phyloP scores from a whole-genome alignment of 2,329 filamentous ascomycete genomes.

The Periconia macrospinosa region DNA sequence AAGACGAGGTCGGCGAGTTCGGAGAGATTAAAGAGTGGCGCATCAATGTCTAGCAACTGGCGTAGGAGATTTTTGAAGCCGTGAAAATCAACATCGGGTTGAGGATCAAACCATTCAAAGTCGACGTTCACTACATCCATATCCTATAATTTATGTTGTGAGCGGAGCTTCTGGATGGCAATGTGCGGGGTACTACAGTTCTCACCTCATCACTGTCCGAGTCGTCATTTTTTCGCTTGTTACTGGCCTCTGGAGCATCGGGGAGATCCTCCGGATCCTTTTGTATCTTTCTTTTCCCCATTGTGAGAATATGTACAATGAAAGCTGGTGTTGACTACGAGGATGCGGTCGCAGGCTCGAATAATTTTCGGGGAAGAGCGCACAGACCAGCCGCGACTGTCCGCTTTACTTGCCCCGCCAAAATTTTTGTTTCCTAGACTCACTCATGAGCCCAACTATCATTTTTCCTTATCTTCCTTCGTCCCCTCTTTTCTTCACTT shows the following conservation, averaged over 20 bases:
- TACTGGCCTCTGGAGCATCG: constrained; percentile 34
- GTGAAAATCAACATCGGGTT: constrained; percentile 88
- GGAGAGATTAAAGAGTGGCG: constrained; percentile 83
- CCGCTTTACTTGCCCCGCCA: constrained; percentile 17
- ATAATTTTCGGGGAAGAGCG: constrained; percentile 18
- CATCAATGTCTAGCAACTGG: constrained; percentile 89
- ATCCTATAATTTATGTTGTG: constrained; percentile 58
- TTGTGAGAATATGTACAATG: constrained; percentile 20
- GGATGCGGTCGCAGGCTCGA: not conserved
- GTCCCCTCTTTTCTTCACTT: constrained; percentile 5
- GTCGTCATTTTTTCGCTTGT: constrained; percentile 34
- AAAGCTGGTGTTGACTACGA: not conserved
- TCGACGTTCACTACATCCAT: constrained; percentile 92
- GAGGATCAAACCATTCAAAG: constrained; percentile 98
- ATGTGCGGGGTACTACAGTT: constrained; percentile 13
- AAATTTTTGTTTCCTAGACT: constrained; percentile 23
- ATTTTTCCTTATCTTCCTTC: constrained; percentile 6
- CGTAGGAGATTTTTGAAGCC: constrained; percentile 87
- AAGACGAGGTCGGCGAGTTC: constrained; percentile 84
- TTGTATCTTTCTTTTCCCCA: constrained; percentile 41
- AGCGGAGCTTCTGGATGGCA: not conserved
- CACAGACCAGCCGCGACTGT: constrained; percentile 13
- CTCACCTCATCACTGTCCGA: constrained; percentile 44
- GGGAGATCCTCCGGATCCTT: constrained; percentile 39
- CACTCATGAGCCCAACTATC: constrained; percentile 12